phyloP scores from a whole-genome alignment of 495 filamentous ascomycete species.

The Xylaria scruposa region DNA sequence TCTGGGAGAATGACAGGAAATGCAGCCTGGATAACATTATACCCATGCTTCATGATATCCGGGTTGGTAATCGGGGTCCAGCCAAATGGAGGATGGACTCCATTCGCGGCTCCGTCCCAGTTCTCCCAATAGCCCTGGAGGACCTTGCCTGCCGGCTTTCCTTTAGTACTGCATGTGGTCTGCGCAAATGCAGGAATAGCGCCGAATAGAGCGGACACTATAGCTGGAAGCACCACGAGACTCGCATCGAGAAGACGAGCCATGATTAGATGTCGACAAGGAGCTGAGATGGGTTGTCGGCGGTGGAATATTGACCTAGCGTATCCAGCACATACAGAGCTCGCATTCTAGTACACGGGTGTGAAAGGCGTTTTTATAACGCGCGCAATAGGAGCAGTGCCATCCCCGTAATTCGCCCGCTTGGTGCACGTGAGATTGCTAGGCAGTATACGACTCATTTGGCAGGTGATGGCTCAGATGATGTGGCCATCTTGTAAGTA shows the following conservation, averaged over 20 bases:
- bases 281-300: neutral
- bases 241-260: slow-evolving; percentile 27
- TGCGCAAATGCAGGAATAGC: slow-evolving; percentile 23
- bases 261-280: slow-evolving; percentile 21
- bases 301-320: neutral
- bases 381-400: too few relatives aligned
- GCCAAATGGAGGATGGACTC: slow-evolving; percentile 32
- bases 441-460: slow-evolving; percentile 1
- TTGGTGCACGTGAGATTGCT: neutral
- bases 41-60: slow-evolving; percentile 7
- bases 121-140: slow-evolving; percentile 39
- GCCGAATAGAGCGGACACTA: slow-evolving; percentile 26
- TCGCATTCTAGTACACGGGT: neutral
- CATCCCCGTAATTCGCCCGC: neutral
- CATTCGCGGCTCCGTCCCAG: slow-evolving; percentile 34
- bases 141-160: slow-evolving; percentile 34
- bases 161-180: slow-evolving; percentile 32
- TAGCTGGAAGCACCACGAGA: slow-evolving; percentile 21
- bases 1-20: slow-evolving; percentile 36
- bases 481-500: neutral
- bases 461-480: slow-evolving; percentile 22
- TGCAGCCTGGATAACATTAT: slow-evolving; percentile 34
- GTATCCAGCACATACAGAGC: neutral
- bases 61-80: slow-evolving; percentile 32
- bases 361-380: slow-evolving; percentile 11